Evolutionary conservation across 306 rosid species (phyloP), one percentile per base, ranked within the genome.

Genomic region (Vachellia pachyceras): DNA sequence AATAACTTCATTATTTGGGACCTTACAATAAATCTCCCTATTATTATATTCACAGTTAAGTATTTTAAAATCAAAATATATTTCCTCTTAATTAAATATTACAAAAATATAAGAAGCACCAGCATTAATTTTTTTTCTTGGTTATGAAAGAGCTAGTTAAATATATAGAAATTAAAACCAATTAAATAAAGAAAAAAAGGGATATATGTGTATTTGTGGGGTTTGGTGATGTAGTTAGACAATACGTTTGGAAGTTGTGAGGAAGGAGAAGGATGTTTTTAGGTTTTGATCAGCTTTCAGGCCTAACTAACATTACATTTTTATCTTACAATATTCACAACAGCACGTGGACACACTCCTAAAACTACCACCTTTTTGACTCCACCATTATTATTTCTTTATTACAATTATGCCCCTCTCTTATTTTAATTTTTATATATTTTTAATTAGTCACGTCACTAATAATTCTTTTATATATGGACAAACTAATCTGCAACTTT

Each of bases 241-340:
- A 47, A 45, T 44, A 70, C 25, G 69, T 81, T 20, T 41, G 70
- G 82, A 84, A 63, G 79, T 42, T 44, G 60, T 65, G 78, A 18
- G 73, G 29, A 69, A 15, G 50, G 70, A 50, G 44, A 35, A 37
- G 78, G 75, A 35, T 55, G 77, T 40, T 85, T 29, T 84, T 83
- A 84, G 90, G 89, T 84, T 78, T 83, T 66, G 89, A 82, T 81
- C 72, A 82, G 70, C 76, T 88, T 87, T 87, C 87, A 84, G 84
- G 84, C 91, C 84, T 84, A 88, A 88, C 86, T 83, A 88, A 88
- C 92, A 39, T 20, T 40, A 82, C 55, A 41, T 73, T 77, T n/a
- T 77, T 73, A 79, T 84, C 81, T 79, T 78, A 75, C 77, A 85
- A 84, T 77, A 68, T 69, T 70, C 83, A 61, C 71, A 83, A 83